A percentile compares a stretch with the other conserved stretches of the same genome.
These are phyloP conservation scores for Penicillium sp. DNA, from an alignment of 2,329 filamentous ascomycete genomes.

Conservation along the genomic window DNA sequence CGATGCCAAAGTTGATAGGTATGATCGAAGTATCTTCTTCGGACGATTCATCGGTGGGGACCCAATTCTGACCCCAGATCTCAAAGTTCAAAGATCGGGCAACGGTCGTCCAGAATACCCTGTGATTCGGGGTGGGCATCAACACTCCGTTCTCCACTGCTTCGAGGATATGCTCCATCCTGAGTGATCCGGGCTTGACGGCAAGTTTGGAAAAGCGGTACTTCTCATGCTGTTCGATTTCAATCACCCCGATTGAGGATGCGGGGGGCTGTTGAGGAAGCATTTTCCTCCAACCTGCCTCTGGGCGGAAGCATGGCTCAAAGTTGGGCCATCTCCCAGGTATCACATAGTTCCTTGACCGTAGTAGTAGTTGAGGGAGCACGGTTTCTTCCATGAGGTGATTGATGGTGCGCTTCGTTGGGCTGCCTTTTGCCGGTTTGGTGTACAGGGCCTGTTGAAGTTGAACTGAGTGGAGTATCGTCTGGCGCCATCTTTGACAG, in stretches of 20 bases:
- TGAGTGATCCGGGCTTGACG: neutral
- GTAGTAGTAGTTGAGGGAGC: neutral
- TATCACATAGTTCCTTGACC: conserved; percentile 1
- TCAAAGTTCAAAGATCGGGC: conserved; percentile 1
- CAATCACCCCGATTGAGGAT: conserved; percentile 1
- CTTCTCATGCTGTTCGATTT: neutral
- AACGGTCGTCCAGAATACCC: conserved; percentile 1
- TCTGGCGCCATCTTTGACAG: conserved; percentile 1
- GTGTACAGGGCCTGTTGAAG: conserved; percentile 1
- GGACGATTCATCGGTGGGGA: neutral
- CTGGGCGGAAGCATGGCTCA: neutral
- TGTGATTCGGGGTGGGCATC: neutral
- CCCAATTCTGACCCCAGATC: conserved; percentile 2
- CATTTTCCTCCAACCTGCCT: conserved; percentile 3
- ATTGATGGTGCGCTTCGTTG: neutral
- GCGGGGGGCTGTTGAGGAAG: neutral
- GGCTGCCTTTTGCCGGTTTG: neutral
- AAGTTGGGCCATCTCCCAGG: neutral
- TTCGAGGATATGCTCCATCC: conserved; percentile 1
- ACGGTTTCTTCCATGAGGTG: neutral
- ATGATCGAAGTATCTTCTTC: neutral
- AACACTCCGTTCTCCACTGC: neutral
- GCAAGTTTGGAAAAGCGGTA: neutral
- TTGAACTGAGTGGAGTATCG: neutral
- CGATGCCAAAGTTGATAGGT: neutral